Evolutionary conservation across 257 asterid genomes (phyloP), one percentile per base, ranked within the genome.

Genomic region (Parsonsia alboflavescens): DNA sequence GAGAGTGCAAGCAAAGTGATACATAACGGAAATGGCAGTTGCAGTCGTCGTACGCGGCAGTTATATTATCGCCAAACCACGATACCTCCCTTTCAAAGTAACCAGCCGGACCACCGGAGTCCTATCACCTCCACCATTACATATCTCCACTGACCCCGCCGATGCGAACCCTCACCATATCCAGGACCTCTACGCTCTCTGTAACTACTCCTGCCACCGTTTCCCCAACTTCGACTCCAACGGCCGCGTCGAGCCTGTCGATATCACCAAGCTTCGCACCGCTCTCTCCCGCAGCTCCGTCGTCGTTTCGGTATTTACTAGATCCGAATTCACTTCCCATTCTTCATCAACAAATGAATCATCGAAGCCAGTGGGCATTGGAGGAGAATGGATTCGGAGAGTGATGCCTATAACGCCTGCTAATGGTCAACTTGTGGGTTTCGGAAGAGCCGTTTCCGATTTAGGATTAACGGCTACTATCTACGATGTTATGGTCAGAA

Each of bases 371-470:
- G 21, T 22, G 70, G 88, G 85, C 76, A 80, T 87, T 36, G 92
- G 86, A 50, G 97, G 97, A 12, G 85, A 83, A 70, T 92, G 92
- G 97, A 84, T 86, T 36, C 76, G 84, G 45, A 80, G 65, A 72
- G 73, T 77, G 71, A 73, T 82, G 79, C 98, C 96, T 3, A 84
- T 86, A 73, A 83, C 90, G 73, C 97, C 95, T 75, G 86, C 80
- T 28, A 88, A 88, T 64, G 96, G 99, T 39, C 81, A 65, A 72
- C 80, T 94, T 80, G 79, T 94, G 57, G 99, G 99, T 65, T 94
- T 94, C 48, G 97, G 97, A 56, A 92, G 98, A 1, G 97, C 92
- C 5, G 96, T 92, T 76, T 89, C 99, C 3, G 99, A 94, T 85
- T 74, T 80, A 74, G 93, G 88, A 41, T 77, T 94, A 54, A 87